Percentiles rank a stretch among this genome's conserved stretches.
phyloP scores from a whole-genome alignment of 768 basidiomycete species.

The Leucosporidium yakuticum region DNA sequence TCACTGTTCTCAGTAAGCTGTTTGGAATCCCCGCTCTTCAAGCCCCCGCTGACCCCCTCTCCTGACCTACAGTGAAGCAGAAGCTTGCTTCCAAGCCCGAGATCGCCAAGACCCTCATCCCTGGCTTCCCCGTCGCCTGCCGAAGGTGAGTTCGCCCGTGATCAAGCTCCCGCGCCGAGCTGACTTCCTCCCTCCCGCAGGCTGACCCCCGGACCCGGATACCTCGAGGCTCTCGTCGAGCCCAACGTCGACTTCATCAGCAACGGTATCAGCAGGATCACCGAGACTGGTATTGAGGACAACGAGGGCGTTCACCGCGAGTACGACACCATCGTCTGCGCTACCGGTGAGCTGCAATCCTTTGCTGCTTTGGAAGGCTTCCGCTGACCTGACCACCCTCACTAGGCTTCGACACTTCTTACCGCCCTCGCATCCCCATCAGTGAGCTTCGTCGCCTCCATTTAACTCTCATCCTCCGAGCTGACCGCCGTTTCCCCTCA shows the following conservation, averaged over 20 bases:
- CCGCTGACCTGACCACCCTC: neutral
- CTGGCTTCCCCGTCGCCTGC: slow-evolving; percentile 55
- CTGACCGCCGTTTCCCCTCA: slow-evolving; percentile 48
- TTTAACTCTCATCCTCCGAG: neutral
- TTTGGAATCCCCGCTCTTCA: neutral
- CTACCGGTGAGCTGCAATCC: slow-evolving; percentile 55
- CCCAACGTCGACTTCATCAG: slow-evolving; percentile 49
- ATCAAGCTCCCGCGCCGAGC: neutral
- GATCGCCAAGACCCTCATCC: slow-evolving; percentile 50
- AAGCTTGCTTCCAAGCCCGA: slow-evolving; percentile 56
- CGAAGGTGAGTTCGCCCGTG: slow-evolving; percentile 44
- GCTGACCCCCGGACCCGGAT: slow-evolving; percentile 64
- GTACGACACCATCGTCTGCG: slow-evolving; percentile 59
- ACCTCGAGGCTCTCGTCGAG: slow-evolving; percentile 59
- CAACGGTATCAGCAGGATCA: slow-evolving; percentile 51
- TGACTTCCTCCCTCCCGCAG: slow-evolving; percentile 1
- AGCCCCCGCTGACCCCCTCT: neutral
- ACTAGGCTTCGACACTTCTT: slow-evolving; percentile 23
- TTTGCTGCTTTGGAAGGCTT: neutral
- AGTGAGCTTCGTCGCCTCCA: slow-evolving; percentile 7
- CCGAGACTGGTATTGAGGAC: slow-evolving; percentile 55
- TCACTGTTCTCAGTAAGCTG: slow-evolving; percentile 22
- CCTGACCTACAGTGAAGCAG: slow-evolving; percentile 48
- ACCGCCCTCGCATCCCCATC: slow-evolving; percentile 34
- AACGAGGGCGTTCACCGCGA: slow-evolving; percentile 54